Percentiles rank a stretch among this genome's conserved stretches.
Conservation (phyloP, 257 asterid species). For the Gardenia jasminoides region DNA sequence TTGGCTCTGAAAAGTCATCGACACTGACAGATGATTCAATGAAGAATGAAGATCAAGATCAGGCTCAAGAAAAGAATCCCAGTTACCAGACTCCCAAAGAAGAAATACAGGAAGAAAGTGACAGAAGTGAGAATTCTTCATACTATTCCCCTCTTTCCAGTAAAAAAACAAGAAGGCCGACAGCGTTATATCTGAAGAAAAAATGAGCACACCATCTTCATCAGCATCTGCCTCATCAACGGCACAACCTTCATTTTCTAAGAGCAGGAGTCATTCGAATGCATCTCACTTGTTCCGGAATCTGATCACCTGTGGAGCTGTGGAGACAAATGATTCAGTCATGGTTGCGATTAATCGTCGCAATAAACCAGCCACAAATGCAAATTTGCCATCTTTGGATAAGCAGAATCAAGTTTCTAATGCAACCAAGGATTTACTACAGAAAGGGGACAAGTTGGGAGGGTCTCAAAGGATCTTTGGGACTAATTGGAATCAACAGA, state of each 20-base stretch:
- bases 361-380: constrained; percentile 18
- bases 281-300: constrained; percentile 50
- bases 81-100: constrained; percentile 16
- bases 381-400: background rate
- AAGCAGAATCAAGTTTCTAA: constrained; percentile 10
- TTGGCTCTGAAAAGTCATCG: constrained; percentile 73
- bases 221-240: background rate
- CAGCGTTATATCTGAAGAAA: constrained; percentile 25
- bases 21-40: constrained; percentile 53
- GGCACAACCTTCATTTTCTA: constrained; percentile 19
- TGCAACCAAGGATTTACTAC: constrained; percentile 23
- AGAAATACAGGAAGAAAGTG: constrained; percentile 21
- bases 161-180: constrained; percentile 37
- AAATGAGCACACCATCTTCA: constrained; percentile 1
- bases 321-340: constrained; percentile 63
- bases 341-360: constrained; percentile 35
- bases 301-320: constrained; percentile 64
- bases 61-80: constrained; percentile 22
- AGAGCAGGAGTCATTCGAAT: constrained; percentile 43
- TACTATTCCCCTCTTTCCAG: constrained; percentile 23
- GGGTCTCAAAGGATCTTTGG: constrained; percentile 70
- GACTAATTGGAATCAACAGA: constrained; percentile 53
- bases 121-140: constrained; percentile 18
- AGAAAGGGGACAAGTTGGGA: constrained; percentile 50
- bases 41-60: constrained; percentile 26